Evolutionary conservation across 345 rosid species (phyloP).

Genomic region (Gossypium thurberi): DNA sequence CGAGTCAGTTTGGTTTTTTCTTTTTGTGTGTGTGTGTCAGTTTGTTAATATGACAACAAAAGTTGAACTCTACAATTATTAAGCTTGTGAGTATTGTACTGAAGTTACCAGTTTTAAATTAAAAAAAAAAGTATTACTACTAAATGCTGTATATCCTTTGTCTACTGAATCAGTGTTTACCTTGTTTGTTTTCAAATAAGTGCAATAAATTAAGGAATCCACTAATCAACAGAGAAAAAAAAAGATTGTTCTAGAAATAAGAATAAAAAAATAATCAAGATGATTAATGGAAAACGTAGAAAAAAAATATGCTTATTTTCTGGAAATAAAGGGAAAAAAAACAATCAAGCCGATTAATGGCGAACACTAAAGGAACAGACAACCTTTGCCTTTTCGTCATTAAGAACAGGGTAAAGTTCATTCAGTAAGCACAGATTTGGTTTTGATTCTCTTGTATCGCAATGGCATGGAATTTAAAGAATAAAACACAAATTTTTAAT

Average conservation of each 20-base stretch:
- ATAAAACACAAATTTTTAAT: not conserved
- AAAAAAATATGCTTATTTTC: not conserved
- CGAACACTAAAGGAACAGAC: not conserved
- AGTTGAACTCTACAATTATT: not conserved
- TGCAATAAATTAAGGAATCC: not conserved
- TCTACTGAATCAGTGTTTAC: not conserved
- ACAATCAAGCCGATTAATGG: not conserved
- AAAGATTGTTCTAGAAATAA: not conserved
- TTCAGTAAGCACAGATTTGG: not conserved
- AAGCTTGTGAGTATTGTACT: slow-evolving; percentile 15
- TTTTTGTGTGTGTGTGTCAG: not conserved
- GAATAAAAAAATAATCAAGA: too few species aligned
- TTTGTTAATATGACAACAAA: slow-evolving; percentile 7
- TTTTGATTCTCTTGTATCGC: not conserved
- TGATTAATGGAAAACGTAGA: not conserved
- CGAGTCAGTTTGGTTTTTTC: not conserved
- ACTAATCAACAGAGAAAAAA: not conserved
- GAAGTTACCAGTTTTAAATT: not conserved
- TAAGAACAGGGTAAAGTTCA: not conserved
- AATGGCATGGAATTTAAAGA: not conserved
- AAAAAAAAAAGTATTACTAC: not conserved
- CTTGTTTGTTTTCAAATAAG: not conserved
- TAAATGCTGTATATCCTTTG: not conserved
- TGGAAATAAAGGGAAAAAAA: not conserved
- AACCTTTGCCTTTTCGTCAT: not conserved